Base-by-base conservation (phyloP, 805 yeast species). In the Candida loeiensis region DNA sequence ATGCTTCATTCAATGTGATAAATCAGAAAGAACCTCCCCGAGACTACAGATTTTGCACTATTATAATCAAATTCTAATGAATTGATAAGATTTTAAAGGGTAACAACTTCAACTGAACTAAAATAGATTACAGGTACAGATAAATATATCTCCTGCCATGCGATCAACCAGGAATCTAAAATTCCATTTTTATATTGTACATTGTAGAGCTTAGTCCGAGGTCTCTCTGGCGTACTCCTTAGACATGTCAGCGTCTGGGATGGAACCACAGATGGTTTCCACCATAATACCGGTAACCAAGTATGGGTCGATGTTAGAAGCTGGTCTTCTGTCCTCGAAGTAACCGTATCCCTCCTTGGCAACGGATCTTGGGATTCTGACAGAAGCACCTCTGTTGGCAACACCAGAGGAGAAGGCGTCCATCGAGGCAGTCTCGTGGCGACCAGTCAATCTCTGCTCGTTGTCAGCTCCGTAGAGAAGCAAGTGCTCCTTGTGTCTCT, bases 321-420 rank as follows among this genome's bases (percentile, higher is more conserved):
- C 99, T 45, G 99, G 99, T 77, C 99, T 88, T 79, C 99, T 87
- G 74, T 93, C 99, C 79, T 93, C 99, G 60, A 93, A 91, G 82
- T 93, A 93, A 46, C 99, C 99, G 73, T 71, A 87, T 46, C 97
- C 97, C 70, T 90, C 98, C 71, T 87, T 87, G 66, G 95, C 95
- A 55, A 93, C 99, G 33, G 96, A 83, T 77, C 99, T 85, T 73
- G 99, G 99, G 65, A 93, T 93, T 81, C 99, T 89, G 55, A 93
- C 80, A 18, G 97, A 90, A 46, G 96, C 96, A 74, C 98, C 99
- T 79, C 99, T 86, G 88, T 93, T 93, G 64, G 99, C 99, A 54
- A 93, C 98, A 78, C 99, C 99, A 45, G 89, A 80, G 36, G 95
- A 84, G 79, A 91, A 93, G 39, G 79, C 69, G 54, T 86, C 83